Evolutionary conservation across 2,329 filamentous ascomycete species (phyloP), one percentile per base, ranked within the genome.

Genomic region (Diaporthe capsici): DNA sequence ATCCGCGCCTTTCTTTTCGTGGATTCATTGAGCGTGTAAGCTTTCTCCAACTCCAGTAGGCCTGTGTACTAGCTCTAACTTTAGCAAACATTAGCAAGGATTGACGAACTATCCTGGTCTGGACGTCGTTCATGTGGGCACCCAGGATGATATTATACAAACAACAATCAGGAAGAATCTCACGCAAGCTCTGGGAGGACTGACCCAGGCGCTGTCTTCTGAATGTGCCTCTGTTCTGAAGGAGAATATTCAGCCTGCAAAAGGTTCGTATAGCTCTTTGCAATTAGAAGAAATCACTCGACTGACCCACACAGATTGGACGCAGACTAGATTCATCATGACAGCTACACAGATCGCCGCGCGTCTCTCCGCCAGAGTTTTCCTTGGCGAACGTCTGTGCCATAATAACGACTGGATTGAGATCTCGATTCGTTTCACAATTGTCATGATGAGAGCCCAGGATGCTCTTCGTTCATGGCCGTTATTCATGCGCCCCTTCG

Each of bases 311-410:
- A 60, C 57, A 60, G 57, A 60, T n/a, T 60, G 57, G 57, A 60
- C 31, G 31, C 57, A 37, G 57, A 60, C 20, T 39, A 60, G 6
- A 25, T 60, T 60, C 57, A 60, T 60, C 57, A 60, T 60, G 57
- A 39, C 31, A 39, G 57, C 57, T 6, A 60, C 57, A 3, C 81
- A 84, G 31, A 78, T 88, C 13, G 84, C 90, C 13, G 86, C 87
- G 13, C 86, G 87, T 9, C 77, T 90, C 10, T 88, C 88, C 0
- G 86, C 88, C 2, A 49, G 65, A 12, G 65, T 70, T 9, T 70
- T 70, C 22, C 65, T 70, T 25, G 65, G 65, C 34, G 44, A 70
- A 25, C 44, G 34, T 25, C 15, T 70, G n/a, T 70, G 65, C 8
- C 65, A 39, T 53, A 70, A 70, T 20, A 34, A 53, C 4, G 22